Evolutionary conservation across 1,284 basidiomycete species (phyloP), one percentile per base, ranked within the genome.

Genomic region (Anthracocystis setariae): DNA sequence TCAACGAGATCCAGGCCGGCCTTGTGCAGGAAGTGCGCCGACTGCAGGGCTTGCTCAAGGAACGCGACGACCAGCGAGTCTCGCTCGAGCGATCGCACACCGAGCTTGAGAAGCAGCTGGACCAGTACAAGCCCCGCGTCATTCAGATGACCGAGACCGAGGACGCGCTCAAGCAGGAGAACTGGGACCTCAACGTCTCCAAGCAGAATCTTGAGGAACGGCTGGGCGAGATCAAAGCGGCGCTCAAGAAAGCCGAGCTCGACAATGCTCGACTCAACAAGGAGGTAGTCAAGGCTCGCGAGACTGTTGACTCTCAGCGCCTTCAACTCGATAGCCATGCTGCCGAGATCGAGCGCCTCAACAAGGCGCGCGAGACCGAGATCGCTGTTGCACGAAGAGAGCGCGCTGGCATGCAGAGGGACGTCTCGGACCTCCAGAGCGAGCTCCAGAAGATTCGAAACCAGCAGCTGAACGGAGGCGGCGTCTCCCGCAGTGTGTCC

Each of bases 111-210:
- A 76, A 77, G 61, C 71, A 78, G 52, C 63, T 78, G 39, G 76
- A 66, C 46, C 60, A 64, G 50, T 78, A 70, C 71, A 78, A 76
- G 69, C 76, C 76, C 15, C 67, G 65, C 12, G 76, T 75, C 50
- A 55, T 78, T 43, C 66, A 69, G 55, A 66, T 78, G 64, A 76
- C 74, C 47, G 71, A 76, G 49, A 63, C 66, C 39, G 74, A 76
- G 40, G 74, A 87, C 50, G 92, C 92, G 63, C 94, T 90, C 88
- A 94, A 94, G 85, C 93, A 97, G 84, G 93, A 95, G 85, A 97
- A 96, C 83, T 98, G 95, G 95, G 94, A 97, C 81, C 90, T 98
- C 69, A 94, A 98, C 85, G 92, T 97, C 46, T 88, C 88, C 21
- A 86, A 94, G 27, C 94, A 98, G 83, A 93, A 97, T 69, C 87